Percentiles rank a stretch among this genome's conserved stretches.
phyloP scores from a whole-genome alignment of 2,329 filamentous ascomycete species.

The Xylaria digitata region DNA sequence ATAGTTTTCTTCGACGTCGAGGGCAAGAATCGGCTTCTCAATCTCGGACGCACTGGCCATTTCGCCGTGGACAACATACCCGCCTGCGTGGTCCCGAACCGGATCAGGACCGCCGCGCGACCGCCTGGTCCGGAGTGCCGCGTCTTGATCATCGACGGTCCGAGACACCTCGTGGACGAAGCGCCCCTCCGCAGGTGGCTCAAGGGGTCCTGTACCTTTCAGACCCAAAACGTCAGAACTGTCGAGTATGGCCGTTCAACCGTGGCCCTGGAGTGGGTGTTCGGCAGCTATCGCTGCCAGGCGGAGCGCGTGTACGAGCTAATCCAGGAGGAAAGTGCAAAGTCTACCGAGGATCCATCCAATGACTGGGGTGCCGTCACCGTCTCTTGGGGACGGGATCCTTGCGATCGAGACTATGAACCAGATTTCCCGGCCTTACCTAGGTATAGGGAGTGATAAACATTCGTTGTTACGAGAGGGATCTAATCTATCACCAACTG shows the following conservation, averaged over 20 bases:
- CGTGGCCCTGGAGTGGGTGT: conserved; percentile 22
- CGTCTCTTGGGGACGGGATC: conserved; percentile 16
- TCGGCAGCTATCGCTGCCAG: conserved; percentile 29
- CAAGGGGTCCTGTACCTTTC: conserved; percentile 12
- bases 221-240: conserved; percentile 17
- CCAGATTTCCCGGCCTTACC: too few species aligned
- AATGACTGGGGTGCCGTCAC: conserved; percentile 1
- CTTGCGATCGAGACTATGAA: conserved; percentile 18
- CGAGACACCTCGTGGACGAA: neutral
- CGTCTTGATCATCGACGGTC: conserved; percentile 23
- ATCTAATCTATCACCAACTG: too few species aligned
- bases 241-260: neutral
- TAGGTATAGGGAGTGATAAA: too few species aligned
- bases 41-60: neutral
- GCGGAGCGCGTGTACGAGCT: conserved; percentile 14
- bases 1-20: conserved; percentile 31
- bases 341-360: neutral
- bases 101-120: conserved; percentile 6
- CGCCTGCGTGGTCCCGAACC: conserved; percentile 15
- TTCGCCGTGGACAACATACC: conserved; percentile 17
- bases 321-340: neutral
- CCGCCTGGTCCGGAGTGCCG: neutral
- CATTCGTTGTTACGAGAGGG: too few species aligned
- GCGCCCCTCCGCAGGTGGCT: neutral
- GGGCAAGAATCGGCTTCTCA: neutral